Evolutionary conservation across 441 rosid species (phyloP), one percentile per base, ranked within the genome.

Genomic region (Gossypium davidsonii): DNA sequence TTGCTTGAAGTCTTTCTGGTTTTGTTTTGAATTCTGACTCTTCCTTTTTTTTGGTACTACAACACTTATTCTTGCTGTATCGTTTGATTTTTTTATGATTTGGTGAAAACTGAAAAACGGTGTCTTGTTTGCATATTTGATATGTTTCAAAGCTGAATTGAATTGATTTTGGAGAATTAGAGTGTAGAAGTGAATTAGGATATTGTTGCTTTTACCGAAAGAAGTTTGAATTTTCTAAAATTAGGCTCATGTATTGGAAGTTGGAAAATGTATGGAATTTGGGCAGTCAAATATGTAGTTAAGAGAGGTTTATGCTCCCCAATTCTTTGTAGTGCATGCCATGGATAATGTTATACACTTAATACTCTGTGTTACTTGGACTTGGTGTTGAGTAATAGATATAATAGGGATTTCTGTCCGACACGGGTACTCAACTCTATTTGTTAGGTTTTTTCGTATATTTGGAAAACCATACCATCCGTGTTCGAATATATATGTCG

Each of bases 41-140:
- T 44, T 44, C 18, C 21, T 46, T 21, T 17, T 17, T 52, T 52
- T 52, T 17, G 7, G 70, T 12, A 12, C 37, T 66, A 46, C 2
- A 58, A 58, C 39, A 21, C 56, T 18, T 18, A 14, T 66, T 44
- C 31, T 44, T 46, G 20, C 23, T 37, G 52, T 17, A 10, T 17
- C 44, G 2, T 14, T 26, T 31, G 10, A 1, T 28, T 12, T 28
- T 60, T 17, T 37, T 17, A 64, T 31, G 52, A 39, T 64, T 48
- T 49, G 71, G 58, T 67, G 42, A 49, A 48, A 67, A 67, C 14
- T 4, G 53, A n/a, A 65, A 65, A 46, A 66, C n/a, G 20, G 48
- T 46, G 20, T 67, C 6, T 67, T 67, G 39, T 67, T 26, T 67
- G 44, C 26, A 49, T n/a, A 14, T 26, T 67, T 7, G 39, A 48